Evolutionary conservation across 2,329 filamentous ascomycete species (phyloP).

Genomic region (Dothideomycetes sp.): DNA sequence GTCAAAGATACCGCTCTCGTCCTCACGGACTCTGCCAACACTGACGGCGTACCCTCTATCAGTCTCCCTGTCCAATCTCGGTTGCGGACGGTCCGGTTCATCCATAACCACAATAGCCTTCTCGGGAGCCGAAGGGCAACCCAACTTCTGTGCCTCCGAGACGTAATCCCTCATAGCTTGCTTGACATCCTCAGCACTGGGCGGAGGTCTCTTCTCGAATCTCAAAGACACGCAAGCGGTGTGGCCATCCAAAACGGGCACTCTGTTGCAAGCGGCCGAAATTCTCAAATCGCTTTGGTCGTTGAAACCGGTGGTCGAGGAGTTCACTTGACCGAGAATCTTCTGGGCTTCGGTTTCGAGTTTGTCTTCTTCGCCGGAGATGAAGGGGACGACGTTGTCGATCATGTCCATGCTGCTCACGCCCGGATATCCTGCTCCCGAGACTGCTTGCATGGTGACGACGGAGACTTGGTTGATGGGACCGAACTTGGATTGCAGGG

Average conservation of each 20-base stretch:
- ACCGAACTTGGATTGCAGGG: slow-evolving; percentile 77
- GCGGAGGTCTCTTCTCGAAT: slow-evolving; percentile 67
- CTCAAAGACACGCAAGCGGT: slow-evolving; percentile 85
- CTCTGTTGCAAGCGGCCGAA: slow-evolving; percentile 83
- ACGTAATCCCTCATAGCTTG: slow-evolving; percentile 71
- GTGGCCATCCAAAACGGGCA: slow-evolving; percentile 91
- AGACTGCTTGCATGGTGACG: slow-evolving; percentile 91
- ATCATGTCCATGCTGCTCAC: slow-evolving; percentile 91
- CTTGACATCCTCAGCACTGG: slow-evolving; percentile 66
- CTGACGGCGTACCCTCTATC: slow-evolving; percentile 82
- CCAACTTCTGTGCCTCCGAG: slow-evolving; percentile 70
- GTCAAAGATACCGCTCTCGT: slow-evolving; percentile 83
- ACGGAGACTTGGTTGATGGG: slow-evolving; percentile 68
- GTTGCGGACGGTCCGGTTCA: slow-evolving; percentile 82
- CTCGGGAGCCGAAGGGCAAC: slow-evolving; percentile 76
- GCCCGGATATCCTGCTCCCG: slow-evolving; percentile 82
- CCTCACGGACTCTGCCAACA: slow-evolving; percentile 77
- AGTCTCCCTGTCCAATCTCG: slow-evolving; percentile 77
- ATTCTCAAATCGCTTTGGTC: slow-evolving; percentile 68
- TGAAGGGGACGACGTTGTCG: slow-evolving; percentile 93
- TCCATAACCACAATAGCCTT: slow-evolving; percentile 83
- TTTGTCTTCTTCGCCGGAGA: slow-evolving; percentile 91
- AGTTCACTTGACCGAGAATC: slow-evolving; percentile 72
- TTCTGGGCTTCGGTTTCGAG: slow-evolving; percentile 90
- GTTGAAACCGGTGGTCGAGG: slow-evolving; percentile 61